Base-by-base conservation (phyloP, 495 filamentous ascomycete species). In the Elasticomyces elasticus region DNA sequence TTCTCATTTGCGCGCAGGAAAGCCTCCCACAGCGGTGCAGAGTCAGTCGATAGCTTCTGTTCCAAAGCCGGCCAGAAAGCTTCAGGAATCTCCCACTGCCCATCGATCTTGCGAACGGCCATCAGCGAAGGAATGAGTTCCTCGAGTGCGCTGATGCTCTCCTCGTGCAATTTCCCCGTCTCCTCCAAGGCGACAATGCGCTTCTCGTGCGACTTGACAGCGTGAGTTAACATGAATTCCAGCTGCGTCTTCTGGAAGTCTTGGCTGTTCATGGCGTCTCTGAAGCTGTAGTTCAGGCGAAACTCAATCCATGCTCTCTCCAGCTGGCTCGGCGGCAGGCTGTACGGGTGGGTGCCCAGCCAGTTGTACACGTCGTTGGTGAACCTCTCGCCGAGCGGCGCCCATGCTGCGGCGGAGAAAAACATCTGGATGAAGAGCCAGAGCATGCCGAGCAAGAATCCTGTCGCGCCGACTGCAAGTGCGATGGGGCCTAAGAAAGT, bases 21-120 rank as follows among this genome's bases (percentile, higher is more conserved):
- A 1, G 38, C 37, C 22, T 53, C n/a, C 58, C 53, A 57, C 40
- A 54, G 40, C 50, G 52, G 43, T n/a, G 49, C 27, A 22, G 69
- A 51, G 42, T 59, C 22, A 35, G 61, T 44, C 68, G 58, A 13
- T 56, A 68, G 11, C 56, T 52, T 55, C 58, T 52, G 52, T 63
- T 64, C 65, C 19, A 83, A 57, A 3, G 78, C 78, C 43, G 72
- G 65, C 78, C 76, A 83, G 46, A 82, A 78, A 7, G 76, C 72
- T 19, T 76, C 65, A 1, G 74, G 64, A 43, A 81, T 73, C 40
- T 69, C 59, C 0, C 66, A 47, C 27, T 72, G 69, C 30, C 75
- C 76, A 52, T 75, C 68, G 26, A 66, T 66, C 23, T 67, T 63
- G 26, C 71, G 67, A 51, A 70, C 65, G 20, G 70, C 55, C 28